Evolutionary conservation across 495 filamentous ascomycete genomes (phyloP).

Genomic region (Aspergillus haitiensis): DNA sequence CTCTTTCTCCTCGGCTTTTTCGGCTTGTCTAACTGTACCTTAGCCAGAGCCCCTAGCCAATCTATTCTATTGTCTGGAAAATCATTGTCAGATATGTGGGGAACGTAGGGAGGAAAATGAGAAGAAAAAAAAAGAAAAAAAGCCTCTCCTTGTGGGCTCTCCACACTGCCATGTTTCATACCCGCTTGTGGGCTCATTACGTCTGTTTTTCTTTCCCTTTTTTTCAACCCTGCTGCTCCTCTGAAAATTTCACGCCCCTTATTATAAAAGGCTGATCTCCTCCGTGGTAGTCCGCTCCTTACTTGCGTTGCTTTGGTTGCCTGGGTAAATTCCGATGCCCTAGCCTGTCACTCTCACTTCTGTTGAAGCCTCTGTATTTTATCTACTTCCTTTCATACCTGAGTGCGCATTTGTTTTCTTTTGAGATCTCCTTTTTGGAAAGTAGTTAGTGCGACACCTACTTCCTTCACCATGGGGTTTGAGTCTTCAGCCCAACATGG

Average conservation of each 20-base stretch:
- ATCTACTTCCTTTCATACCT: neutral
- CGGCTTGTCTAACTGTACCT: neutral
- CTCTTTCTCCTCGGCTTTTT: neutral
- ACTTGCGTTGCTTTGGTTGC: neutral
- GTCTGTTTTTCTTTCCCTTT: neutral
- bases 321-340: neutral
- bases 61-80: neutral
- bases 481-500: constrained; percentile 40
- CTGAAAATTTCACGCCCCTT: neutral
- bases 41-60: neutral
- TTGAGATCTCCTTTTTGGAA: neutral
- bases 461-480: constrained; percentile 31
- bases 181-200: constrained; percentile 1
- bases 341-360: neutral
- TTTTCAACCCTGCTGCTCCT: neutral
- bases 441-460: no score
- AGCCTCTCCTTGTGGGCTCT: neutral
- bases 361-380: neutral
- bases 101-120: neutral
- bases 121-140: neutral
- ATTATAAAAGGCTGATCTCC: neutral
- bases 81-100: neutral
- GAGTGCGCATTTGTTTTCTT: neutral
- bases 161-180: constrained; percentile 1
- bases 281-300: neutral